Conservation (phyloP, 2,329 filamentous ascomycete species). For the Colletotrichum gigasporum region DNA sequence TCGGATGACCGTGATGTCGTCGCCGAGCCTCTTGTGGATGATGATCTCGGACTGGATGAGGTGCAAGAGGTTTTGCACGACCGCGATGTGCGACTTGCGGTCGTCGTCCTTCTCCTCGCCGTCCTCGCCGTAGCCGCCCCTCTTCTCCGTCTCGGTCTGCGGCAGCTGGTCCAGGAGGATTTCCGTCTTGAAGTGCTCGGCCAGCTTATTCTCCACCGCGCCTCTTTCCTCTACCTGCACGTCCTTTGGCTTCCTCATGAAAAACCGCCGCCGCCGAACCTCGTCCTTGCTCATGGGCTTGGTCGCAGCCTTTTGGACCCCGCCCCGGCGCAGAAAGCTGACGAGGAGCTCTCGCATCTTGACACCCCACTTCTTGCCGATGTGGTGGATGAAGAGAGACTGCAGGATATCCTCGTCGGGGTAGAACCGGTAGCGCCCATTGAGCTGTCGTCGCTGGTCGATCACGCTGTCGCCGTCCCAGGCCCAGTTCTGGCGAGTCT, state of each 20-base stretch:
- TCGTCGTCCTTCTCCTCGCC: conserved; percentile 41
- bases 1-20: conserved; percentile 61
- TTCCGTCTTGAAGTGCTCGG: conserved; percentile 47
- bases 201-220: conserved; percentile 44
- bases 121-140: conserved; percentile 48
- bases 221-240: background rate
- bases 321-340: conserved; percentile 32
- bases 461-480: conserved; percentile 48
- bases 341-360: conserved; percentile 42
- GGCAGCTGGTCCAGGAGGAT: conserved; percentile 68
- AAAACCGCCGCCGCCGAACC: conserved; percentile 53
- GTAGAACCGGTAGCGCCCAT: conserved; percentile 63
- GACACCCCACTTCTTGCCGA: conserved; percentile 48
- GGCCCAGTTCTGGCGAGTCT: conserved; percentile 46
- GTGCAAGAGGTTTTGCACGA: conserved; percentile 67
- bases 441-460: conserved; percentile 50
- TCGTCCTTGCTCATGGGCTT: conserved; percentile 42
- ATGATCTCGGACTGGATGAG: conserved; percentile 64
- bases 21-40: conserved; percentile 55
- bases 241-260: conserved; percentile 40
- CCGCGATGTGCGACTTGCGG: conserved; percentile 52
- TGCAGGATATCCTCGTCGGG: conserved; percentile 61
- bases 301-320: conserved; percentile 43
- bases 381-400: conserved; percentile 50
- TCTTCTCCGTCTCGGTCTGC: conserved; percentile 44